A percentile compares a stretch with the other conserved stretches of the same genome.
phyloP scores from a whole-genome alignment of 1,284 basidiomycete genomes.

The Boletellus sp. region DNA sequence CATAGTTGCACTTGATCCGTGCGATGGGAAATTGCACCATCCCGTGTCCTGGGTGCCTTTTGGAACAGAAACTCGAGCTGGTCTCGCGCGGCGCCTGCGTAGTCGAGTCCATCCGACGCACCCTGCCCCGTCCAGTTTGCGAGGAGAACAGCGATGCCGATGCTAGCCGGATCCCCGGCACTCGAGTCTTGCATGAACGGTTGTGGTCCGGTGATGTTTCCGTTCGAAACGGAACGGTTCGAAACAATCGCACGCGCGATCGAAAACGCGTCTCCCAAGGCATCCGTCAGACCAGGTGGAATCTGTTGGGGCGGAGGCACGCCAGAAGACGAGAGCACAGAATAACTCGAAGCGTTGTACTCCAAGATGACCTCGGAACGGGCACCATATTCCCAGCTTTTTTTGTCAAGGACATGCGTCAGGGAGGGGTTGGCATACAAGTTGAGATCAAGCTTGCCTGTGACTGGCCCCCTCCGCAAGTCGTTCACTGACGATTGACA shows the following conservation, averaged over 20 bases:
- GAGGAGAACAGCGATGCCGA: conserved; percentile 77
- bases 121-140: conserved; percentile 67
- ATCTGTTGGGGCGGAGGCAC: conserved; percentile 41
- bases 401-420: neutral
- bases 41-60: conserved; percentile 60
- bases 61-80: conserved; percentile 73
- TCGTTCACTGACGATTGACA: conserved; percentile 21
- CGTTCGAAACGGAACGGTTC: conserved; percentile 40
- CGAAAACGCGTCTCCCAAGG: conserved; percentile 51
- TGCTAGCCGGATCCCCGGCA: conserved; percentile 79
- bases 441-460: conserved; percentile 19
- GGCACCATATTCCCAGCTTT: conserved; percentile 68
- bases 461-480: conserved; percentile 30
- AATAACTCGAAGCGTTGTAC: conserved; percentile 46
- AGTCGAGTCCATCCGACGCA: conserved; percentile 43
- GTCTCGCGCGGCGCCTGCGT: conserved; percentile 61
- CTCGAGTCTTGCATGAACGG: conserved; percentile 54
- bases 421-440: neutral
- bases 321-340: conserved; percentile 45
- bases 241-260: conserved; percentile 57
- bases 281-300: conserved; percentile 34
- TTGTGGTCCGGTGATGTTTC: conserved; percentile 43
- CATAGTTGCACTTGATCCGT: conserved; percentile 65
- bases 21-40: conserved; percentile 83
- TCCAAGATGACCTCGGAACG: conserved; percentile 59